Percentiles rank a stretch among this genome's conserved stretches.
phyloP scores from a whole-genome alignment of 2,329 filamentous ascomycete species.

The Stachybotrys elegans region DNA sequence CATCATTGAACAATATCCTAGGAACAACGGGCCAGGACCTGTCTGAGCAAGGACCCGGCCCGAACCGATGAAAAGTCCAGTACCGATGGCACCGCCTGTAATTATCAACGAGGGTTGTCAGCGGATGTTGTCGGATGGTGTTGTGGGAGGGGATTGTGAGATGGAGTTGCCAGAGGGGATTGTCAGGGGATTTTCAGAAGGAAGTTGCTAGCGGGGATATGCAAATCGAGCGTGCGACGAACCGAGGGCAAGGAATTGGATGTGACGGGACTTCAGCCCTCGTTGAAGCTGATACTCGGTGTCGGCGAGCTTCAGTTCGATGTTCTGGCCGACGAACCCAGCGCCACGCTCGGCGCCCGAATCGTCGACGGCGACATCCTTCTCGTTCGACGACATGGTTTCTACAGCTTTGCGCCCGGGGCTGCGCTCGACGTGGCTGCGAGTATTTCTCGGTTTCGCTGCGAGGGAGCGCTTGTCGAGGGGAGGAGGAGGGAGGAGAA shows the following conservation, averaged over 20 bases:
- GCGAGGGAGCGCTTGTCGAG: too few relatives aligned
- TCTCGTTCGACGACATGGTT: too few relatives aligned
- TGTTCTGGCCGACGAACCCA: constrained; percentile 8
- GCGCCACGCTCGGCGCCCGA: too few relatives aligned
- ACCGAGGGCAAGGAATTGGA: constrained; percentile 55
- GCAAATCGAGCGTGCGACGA: constrained; percentile 8
- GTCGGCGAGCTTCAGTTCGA: constrained; percentile 30
- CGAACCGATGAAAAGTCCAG: constrained; percentile 59
- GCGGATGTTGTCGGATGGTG: too few relatives aligned
- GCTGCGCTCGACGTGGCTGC: neutral
- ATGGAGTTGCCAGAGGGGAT: too few relatives aligned
- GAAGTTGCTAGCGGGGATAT: constrained; percentile 10
- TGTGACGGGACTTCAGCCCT: constrained; percentile 55
- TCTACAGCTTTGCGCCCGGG: neutral
- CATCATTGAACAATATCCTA: constrained; percentile 60
- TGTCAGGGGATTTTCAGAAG: too few relatives aligned
- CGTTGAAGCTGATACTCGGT: constrained; percentile 44
- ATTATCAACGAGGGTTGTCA: too few relatives aligned
- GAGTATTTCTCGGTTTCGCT: neutral
- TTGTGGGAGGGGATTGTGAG: too few relatives aligned
- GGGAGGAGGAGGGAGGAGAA: neutral
- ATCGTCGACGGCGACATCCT: too few relatives aligned
- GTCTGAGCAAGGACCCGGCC: constrained; percentile 49
- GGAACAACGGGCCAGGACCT: constrained; percentile 63
- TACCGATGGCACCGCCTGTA: constrained; percentile 51